Conservation (phyloP, 768 basidiomycete species). For the Kwoniella dejecticola region DNA sequence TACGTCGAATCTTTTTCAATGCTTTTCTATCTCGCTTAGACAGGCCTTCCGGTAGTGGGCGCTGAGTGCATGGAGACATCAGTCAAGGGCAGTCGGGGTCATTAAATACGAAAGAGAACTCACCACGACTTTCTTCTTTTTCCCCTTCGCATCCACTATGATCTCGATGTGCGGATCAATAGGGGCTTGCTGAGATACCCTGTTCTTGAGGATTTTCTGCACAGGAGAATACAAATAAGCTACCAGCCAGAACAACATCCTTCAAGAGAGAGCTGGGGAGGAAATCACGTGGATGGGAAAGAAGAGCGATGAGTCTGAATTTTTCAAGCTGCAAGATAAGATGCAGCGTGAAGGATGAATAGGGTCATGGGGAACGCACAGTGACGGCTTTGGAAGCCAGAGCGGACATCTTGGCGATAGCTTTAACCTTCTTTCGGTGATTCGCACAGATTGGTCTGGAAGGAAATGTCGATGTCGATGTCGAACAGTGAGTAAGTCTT, state of each 20-base stretch:
- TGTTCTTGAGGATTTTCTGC: conserved; percentile 24
- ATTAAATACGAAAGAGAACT: too few relatives aligned
- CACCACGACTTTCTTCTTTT: conserved; percentile 65
- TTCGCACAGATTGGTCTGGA: too few relatives aligned
- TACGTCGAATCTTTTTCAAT: conserved; percentile 69
- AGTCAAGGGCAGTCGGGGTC: too few relatives aligned
- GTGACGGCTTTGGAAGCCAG: conserved; percentile 26
- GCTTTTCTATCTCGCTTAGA: conserved; percentile 74
- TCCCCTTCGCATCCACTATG: conserved; percentile 64
- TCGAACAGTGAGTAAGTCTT: too few relatives aligned
- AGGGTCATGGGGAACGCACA: conserved; percentile 20
- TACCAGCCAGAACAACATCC: not conserved
- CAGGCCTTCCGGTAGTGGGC: conserved; percentile 70
- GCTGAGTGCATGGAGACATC: conserved; percentile 58
- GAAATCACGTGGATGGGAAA: too few relatives aligned
- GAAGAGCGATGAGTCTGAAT: not conserved
- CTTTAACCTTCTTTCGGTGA: not conserved
- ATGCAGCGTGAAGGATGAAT: too few relatives aligned
- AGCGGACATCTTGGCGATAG: conserved; percentile 24
- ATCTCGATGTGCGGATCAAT: conserved; percentile 74
- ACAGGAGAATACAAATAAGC: not conserved
- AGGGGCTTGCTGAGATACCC: conserved; percentile 58
- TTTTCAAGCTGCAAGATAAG: too few relatives aligned
- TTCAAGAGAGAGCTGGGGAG: not conserved
- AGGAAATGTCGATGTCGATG: too few relatives aligned